Conservation (phyloP, 805 yeast genomes). For the Metschnikowia shivogae region DNA sequence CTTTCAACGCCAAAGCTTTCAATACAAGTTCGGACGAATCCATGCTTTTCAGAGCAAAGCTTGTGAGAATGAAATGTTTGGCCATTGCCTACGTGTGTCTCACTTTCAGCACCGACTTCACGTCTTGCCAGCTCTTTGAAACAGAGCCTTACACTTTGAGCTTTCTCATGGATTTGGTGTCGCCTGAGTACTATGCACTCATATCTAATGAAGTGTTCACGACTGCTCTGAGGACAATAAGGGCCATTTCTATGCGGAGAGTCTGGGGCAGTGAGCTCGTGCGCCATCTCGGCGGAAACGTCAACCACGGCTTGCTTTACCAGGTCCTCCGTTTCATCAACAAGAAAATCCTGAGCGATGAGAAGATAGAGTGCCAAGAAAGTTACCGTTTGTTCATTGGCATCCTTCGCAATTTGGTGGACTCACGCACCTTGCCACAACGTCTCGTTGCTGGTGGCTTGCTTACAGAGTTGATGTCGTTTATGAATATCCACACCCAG, state of each 20-base stretch:
- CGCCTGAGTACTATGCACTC: conserved; percentile 49
- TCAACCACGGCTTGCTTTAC: conserved; percentile 77
- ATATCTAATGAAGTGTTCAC: conserved; percentile 52
- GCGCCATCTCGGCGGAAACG: conserved; percentile 77
- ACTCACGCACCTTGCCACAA: conserved; percentile 49
- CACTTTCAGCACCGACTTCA: conserved; percentile 51
- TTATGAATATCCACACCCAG: conserved; percentile 49
- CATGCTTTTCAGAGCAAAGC: conserved; percentile 50
- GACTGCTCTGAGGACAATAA: conserved; percentile 63
- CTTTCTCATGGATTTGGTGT: conserved; percentile 66
- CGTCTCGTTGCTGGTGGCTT: conserved; percentile 74
- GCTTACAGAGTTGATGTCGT: conserved; percentile 58
- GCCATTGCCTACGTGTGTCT: conserved; percentile 64
- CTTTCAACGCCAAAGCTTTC: conserved; percentile 70
- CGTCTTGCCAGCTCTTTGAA: conserved; percentile 65
- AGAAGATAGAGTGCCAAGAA: conserved; percentile 25
- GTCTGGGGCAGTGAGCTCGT: conserved; percentile 74
- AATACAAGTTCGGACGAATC: conserved; percentile 51
- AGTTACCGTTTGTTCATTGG: conserved; percentile 56
- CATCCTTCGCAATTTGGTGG: conserved; percentile 58
- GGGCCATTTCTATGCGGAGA: conserved; percentile 61
- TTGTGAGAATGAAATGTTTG: conserved; percentile 60
- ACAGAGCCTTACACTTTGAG: conserved; percentile 66
- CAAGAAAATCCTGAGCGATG: conserved; percentile 44
- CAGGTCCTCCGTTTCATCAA: conserved; percentile 65